phyloP scores from a whole-genome alignment of 1,284 basidiomycete species.

The Apiotrichum sp. region DNA sequence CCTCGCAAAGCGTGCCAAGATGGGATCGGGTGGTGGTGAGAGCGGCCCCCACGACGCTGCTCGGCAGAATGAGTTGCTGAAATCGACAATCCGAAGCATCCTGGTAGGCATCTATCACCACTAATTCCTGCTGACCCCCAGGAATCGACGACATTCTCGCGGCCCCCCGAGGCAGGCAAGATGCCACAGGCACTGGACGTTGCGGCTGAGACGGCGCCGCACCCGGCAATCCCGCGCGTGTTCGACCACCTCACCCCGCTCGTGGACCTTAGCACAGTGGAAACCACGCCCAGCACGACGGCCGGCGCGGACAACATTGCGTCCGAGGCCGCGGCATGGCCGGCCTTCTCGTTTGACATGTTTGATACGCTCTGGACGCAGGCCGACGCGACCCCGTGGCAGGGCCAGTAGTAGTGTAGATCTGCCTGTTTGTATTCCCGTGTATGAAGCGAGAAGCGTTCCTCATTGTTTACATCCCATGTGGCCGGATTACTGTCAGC shows the following conservation, averaged over 20 bases:
- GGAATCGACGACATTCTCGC: slow-evolving; percentile 1
- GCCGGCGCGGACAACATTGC: neutral
- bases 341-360: slow-evolving; percentile 4
- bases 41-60: neutral
- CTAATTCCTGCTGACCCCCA: neutral
- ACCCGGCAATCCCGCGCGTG: neutral
- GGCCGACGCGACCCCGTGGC: neutral
- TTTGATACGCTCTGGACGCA: slow-evolving; percentile 11
- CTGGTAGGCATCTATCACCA: neutral
- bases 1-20: neutral
- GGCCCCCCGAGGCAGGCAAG: neutral
- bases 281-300: neutral
- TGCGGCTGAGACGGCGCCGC: neutral
- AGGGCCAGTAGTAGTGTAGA: neutral
- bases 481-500: too few relatives aligned
- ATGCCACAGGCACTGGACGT: too few relatives aligned
- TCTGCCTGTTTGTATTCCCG: neutral
- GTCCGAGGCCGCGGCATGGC: neutral
- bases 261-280: neutral
- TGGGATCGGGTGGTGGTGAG: neutral
- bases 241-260: neutral
- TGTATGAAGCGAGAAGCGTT: too few relatives aligned
- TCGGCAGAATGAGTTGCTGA: slow-evolving; percentile 5
- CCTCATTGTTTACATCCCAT: too few relatives aligned
- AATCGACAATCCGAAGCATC: slow-evolving; percentile 7